Base-by-base conservation (phyloP, 1,139 yeast genomes). In the Pneumocystis murina region DNA sequence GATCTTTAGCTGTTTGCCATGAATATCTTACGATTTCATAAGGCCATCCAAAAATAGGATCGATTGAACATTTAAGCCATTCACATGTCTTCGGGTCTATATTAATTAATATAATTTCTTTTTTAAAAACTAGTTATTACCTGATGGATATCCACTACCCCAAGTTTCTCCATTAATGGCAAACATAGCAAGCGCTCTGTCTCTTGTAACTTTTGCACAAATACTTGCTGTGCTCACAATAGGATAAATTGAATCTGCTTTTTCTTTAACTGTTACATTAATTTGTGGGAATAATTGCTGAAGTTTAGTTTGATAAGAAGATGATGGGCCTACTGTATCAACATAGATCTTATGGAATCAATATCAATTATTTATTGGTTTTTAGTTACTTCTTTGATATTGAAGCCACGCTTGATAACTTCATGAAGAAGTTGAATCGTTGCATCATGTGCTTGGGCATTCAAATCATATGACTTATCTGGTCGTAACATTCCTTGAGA, bases 281-380 rank as follows among this genome's bases (percentile, higher is more conserved):
- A 89, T 76, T 0, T 74, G 75, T 0, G 97, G 96, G 71, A 94
- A 94, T 63, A 82, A 74, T 36, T 75, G 74, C 66, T 82, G 80
- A 62, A 94, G 77, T 73, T 91, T 92, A 28, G 80, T 82, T 71
- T 87, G 95, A 72, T 94, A 94, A 58, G 86, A 77, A 0, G 75
- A 81, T 5, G 98, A 97, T 0, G 97, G 97, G 0, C 99, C 98
- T 43, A 94, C 98, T 0, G 99, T 94, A 72, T 94, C 99, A 7
- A 94, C 92, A 72, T 80, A 94, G 0, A 91, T 80, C 40, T 64
- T 60, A 1, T 63, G 61, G 24, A 33, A 24, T 48, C 7, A 48
- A 12, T 12, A 24, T 48, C 14, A 5, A 5, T 12, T 8, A 20
- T 12, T 12, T 12, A 58, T 20, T 1, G 14, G 16, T 87, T 87